A percentile compares a stretch with the other conserved stretches of the same genome.
phyloP scores from a whole-genome alignment of 2,329 filamentous ascomycete species.

The Penicillium sp. region DNA sequence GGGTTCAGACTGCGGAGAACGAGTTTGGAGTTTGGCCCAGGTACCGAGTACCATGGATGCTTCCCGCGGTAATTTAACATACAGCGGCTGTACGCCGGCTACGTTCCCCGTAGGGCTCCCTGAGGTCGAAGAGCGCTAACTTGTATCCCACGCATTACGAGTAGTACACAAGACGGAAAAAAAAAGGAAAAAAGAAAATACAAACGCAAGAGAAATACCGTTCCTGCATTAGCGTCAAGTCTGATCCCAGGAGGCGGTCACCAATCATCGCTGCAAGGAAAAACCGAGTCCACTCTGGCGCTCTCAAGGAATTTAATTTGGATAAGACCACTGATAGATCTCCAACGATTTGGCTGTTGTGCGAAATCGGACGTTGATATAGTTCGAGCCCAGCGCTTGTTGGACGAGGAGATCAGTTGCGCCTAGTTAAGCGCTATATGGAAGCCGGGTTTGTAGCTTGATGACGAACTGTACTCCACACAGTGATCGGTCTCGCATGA shows the following conservation, averaged over 20 bases:
- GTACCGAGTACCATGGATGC: conserved; percentile 11
- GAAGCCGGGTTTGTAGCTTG: background rate
- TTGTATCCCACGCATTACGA: background rate
- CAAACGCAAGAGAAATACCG: conserved; percentile 19
- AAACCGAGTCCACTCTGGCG: conserved; percentile 7
- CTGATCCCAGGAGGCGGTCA: conserved; percentile 11
- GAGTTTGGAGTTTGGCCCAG: conserved; percentile 6
- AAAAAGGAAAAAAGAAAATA: background rate
- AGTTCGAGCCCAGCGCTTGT: too few relatives aligned
- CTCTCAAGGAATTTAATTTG: too few relatives aligned
- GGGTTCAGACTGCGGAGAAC: conserved; percentile 12
- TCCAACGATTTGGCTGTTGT: too few relatives aligned
- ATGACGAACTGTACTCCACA: background rate
- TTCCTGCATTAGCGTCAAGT: conserved; percentile 39
- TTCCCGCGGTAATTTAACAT: conserved; percentile 12
- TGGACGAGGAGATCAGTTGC: too few relatives aligned
- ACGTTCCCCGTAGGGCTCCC: background rate
- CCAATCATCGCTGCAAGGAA: conserved; percentile 6
- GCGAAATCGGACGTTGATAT: too few relatives aligned
- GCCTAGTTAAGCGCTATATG: background rate
- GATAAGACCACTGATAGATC: too few relatives aligned
- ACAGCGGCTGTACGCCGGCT: background rate
- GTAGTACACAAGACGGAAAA: background rate
- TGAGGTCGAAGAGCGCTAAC: background rate
- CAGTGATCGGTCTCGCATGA: conserved; percentile 12